These are phyloP conservation scores for Crocinoboletus sp. DNA, from an alignment of 1,284 basidiomycete species.

Conservation along the genomic window DNA sequence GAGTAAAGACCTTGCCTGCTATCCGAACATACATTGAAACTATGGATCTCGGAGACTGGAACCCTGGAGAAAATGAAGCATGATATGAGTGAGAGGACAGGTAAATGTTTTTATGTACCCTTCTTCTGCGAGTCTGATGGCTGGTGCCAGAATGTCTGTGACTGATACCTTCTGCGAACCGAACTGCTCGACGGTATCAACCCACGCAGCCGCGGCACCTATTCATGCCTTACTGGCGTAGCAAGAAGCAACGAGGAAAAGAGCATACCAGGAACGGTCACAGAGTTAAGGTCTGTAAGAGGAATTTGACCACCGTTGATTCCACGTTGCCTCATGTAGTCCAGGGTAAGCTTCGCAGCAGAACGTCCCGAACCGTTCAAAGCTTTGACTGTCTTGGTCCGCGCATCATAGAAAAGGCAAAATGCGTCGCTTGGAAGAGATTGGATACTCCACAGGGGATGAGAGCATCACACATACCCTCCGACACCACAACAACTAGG, in stretches of 20 bases:
- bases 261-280: conserved; percentile 81
- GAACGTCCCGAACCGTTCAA: conserved; percentile 86
- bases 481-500: conserved; percentile 80
- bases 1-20: neutral
- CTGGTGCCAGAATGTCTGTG: conserved; percentile 83
- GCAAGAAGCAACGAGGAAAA: neutral
- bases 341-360: conserved; percentile 75
- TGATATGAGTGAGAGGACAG: conserved; percentile 9
- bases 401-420: conserved; percentile 87
- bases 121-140: conserved; percentile 81
- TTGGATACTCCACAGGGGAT: neutral
- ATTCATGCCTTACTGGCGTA: neutral
- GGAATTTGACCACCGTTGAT: conserved; percentile 67
- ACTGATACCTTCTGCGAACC: conserved; percentile 81
- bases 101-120: conserved; percentile 47
- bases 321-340: conserved; percentile 68
- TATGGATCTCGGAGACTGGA: conserved; percentile 77
- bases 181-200: conserved; percentile 80
- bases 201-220: conserved; percentile 93
- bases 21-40: conserved; percentile 45
- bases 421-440: conserved; percentile 70
- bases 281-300: conserved; percentile 73
- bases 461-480: conserved; percentile 45
- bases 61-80: conserved; percentile 40
- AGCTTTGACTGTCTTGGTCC: conserved; percentile 74